Base-by-base conservation (phyloP, 768 basidiomycete genomes). In the Imleria badia region DNA sequence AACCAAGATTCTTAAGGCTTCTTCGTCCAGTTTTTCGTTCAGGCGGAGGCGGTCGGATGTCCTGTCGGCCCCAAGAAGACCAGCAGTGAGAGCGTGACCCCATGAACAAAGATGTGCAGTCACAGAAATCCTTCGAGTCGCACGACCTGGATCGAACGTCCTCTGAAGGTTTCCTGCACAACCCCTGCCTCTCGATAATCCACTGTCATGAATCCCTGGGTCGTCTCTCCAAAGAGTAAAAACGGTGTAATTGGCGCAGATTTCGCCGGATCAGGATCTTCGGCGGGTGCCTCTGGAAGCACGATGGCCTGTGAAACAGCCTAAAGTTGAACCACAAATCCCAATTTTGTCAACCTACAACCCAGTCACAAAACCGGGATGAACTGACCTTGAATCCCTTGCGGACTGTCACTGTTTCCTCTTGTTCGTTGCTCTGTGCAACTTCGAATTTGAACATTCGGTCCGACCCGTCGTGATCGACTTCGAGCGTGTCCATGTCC, bases 401-500 rank as follows among this genome's bases (percentile, higher is more conserved):
- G 15, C 72, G 71, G 8, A 69, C 62, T 1, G 66, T 62, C 3
- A 81, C 80, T 6, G 72, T 71, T 59, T 83, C 83, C 49, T 81
- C 81, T 56, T 83, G 78, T 45, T 83, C 80, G n/a, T 75, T 75
- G 8, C 76, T 81, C 63, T 83, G 81, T 0, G 73, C 65, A 1
- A 85, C 83, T 42, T 79, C 76, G 50, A 81, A 85, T 1, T 73
- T 75, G 60, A 79, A 81, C 51, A 85, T 64, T 10, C 82, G 72
- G 34, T 81, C 81, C 3, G 66, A 69, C 15, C 74, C 72, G 14
- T 77, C 75, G 7, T 79, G 70, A 0, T 75, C 76, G 7, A 66
- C 29, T 8, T 73, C 72, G n/a, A 65, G 58, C 0, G 53, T 51
- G 1, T 64, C 64, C 17, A 63, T 48, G 0, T 74, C 69, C 5